Base-by-base conservation (phyloP, 2,329 filamentous ascomycete species). In the Tricladium varicosporioides region DNA sequence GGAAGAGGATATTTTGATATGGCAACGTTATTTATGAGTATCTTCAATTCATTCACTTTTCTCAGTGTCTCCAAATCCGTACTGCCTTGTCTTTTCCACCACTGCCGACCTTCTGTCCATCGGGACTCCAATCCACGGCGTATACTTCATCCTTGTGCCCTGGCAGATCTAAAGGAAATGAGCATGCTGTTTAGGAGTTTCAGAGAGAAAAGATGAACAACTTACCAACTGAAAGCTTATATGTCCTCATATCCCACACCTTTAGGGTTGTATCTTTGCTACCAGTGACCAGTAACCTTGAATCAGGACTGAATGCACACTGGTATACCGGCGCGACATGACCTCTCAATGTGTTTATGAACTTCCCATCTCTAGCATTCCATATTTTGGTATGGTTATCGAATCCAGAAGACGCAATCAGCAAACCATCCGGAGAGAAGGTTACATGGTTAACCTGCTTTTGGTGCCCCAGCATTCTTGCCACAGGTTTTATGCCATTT, bases 401-500 rank as follows among this genome's bases (percentile, higher is more conserved):
- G 76, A 93, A 99, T 3, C 88, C 87, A 8, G 90, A 87, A 40
- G 89, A 95, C 8, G 94, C 94, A 66, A 99, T 92, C 57, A 93
- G 81, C 8, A 84, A 80, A 33, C 92, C 93, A 69, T 97, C 92
- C 0, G 93, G 92, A 0, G 91, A 96, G 74, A 97, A 97, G 0
- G 87, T 89, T 48, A 97, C 92, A 70, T 97, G 90, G 72, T 97
- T 97, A 65, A 97, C 92, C 70, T 93, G 90, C 75, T 97, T 97
- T 72, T 97, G 91, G 69, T 99, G 94, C 1, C 94, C 94, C n/a
- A 91, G 75, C 75, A 97, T 82, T 33, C 92, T 81, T n/a, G 90
- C 88, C 2, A 97, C 78, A 0, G 93, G 92, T 72, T 97, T 97
- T 7, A 80, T 89, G 3, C 87, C 86, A 45, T 79, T 80, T 9